Evolutionary conservation across 257 asterid genomes (phyloP), one percentile per base, ranked within the genome.

Genomic region (Sherardia arvensis): DNA sequence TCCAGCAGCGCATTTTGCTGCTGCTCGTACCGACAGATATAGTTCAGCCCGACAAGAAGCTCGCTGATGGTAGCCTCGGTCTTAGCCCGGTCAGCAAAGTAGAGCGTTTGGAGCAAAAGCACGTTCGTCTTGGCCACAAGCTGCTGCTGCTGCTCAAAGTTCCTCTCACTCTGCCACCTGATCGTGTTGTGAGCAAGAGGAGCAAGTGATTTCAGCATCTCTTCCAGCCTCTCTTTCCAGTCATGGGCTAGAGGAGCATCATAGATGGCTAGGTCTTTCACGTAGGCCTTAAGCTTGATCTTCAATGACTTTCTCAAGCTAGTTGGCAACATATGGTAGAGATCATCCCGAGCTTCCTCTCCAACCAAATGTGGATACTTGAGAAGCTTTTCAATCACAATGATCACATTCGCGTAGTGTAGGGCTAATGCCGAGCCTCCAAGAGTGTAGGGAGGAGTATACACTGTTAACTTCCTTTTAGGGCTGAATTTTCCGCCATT

Each of bases 111-210:
- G 60, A 93, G 87, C 80, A 93, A 66, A 47, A 90, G 91, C 51
- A 90, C 94, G 10, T 87, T 87, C 0, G 95, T 84, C 72, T 90
- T 77, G 1, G 80, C 77, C 29, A 84, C 94, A 22, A 93, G 80
- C 63, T 90, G 97, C 14, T 85, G 97, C 14, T 85, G 95, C 77
- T 90, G 97, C 66, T 93, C 99, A 23, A 87, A 82, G 53, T 90
- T 90, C 4, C 96, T 77, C 64, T 93, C 97, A 2, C 87, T 87
- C 71, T 93, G 99, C 99, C 97, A 90, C 75, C 85, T 76, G 74
- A 90, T 87, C 95, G 87, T 87, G 83, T 81, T 87, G 71, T 90
- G 97, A 4, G 97, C 96, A 9, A 93, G 62, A 0, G 97, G 99
- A 8, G 84, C 83, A 4, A 93, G 84, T 91, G 96, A 84, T 55